A percentile compares a stretch with the other conserved stretches of the same genome.
These are phyloP conservation scores for Juncus inflexus DNA, from an alignment of 176 grass and related monocot genomes.

Conservation along the genomic window DNA sequence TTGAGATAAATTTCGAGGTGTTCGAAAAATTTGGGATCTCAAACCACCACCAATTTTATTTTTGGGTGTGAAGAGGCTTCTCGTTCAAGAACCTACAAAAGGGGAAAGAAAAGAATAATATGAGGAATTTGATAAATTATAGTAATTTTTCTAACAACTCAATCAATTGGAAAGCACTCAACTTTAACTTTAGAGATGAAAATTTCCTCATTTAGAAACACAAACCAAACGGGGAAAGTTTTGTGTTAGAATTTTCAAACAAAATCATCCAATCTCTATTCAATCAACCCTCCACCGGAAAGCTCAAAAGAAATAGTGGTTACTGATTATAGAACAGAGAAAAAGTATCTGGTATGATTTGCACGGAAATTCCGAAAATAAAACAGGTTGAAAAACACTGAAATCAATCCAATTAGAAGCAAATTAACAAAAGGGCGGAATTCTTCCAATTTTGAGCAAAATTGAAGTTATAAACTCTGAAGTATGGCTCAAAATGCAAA, in stretches of 20 bases:
- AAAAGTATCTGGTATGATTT: background rate
- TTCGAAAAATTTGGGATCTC: constrained; percentile 15
- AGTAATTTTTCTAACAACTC: constrained; percentile 12
- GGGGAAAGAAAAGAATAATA: background rate
- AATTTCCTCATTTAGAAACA: background rate
- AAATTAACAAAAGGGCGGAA: background rate
- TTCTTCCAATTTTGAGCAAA: constrained; percentile 9
- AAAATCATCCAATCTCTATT: background rate
- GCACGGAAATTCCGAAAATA: background rate
- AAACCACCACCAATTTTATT: constrained; percentile 21
- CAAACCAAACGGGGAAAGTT: constrained; percentile 1
- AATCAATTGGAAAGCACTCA: constrained; percentile 17
- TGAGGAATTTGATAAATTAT: constrained; percentile 15
- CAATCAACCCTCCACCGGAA: background rate
- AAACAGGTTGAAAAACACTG: background rate
- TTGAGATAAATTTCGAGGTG: constrained; percentile 4
- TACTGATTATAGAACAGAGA: background rate
- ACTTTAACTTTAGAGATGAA: constrained; percentile 5
- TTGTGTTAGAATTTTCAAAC: background rate
- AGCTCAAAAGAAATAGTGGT: background rate
- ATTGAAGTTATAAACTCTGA: background rate
- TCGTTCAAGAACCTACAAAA: constrained; percentile 21
- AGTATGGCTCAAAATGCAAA: background rate
- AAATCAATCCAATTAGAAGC: constrained; percentile 5
- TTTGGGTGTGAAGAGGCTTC: constrained; percentile 11